Evolutionary conservation across 164 flowering plant genomes (phyloP).

Genomic region (Aristolochia fimbriata): DNA sequence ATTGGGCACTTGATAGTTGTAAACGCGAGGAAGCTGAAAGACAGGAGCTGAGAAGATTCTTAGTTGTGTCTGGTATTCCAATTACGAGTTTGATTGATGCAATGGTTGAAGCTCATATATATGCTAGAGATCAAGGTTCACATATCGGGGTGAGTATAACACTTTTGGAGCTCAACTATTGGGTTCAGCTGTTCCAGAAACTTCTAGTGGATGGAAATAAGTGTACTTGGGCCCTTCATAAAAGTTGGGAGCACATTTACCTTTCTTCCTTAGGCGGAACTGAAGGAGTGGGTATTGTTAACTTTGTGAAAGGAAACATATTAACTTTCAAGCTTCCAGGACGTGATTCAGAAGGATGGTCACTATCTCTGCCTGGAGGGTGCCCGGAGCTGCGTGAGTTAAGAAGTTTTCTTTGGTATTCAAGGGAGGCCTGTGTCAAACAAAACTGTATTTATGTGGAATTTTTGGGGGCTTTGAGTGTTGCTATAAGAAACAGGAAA

Average conservation of each 20-base stretch:
- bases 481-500: background rate
- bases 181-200: slow-evolving; percentile 80
- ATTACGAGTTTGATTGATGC: slow-evolving; percentile 37
- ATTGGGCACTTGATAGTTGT: slow-evolving; percentile 29
- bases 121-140: slow-evolving; percentile 48
- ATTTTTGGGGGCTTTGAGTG: slow-evolving; percentile 45
- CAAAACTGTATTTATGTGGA: slow-evolving; percentile 72
- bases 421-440: slow-evolving; percentile 48
- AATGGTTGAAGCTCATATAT: slow-evolving; percentile 72
- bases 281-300: slow-evolving; percentile 42
- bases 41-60: slow-evolving; percentile 55
- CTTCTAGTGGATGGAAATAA: slow-evolving; percentile 62
- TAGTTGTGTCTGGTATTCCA: slow-evolving; percentile 67
- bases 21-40: slow-evolving; percentile 29
- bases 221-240: slow-evolving; percentile 60
- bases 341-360: slow-evolving; percentile 14
- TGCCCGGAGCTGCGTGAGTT: slow-evolving; percentile 65
- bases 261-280: slow-evolving; percentile 68
- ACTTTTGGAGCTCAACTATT: slow-evolving; percentile 71
- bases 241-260: slow-evolving; percentile 89
- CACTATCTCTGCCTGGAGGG: slow-evolving; percentile 74
- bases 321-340: slow-evolving; percentile 17
- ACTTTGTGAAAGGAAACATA: slow-evolving; percentile 26
- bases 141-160: slow-evolving; percentile 36
- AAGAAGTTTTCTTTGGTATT: slow-evolving; percentile 35